Percentiles rank a stretch among this genome's conserved stretches.
Evolutionary conservation across 2,329 filamentous ascomycete species (phyloP).

Genomic region (Hortaea werneckii): DNA sequence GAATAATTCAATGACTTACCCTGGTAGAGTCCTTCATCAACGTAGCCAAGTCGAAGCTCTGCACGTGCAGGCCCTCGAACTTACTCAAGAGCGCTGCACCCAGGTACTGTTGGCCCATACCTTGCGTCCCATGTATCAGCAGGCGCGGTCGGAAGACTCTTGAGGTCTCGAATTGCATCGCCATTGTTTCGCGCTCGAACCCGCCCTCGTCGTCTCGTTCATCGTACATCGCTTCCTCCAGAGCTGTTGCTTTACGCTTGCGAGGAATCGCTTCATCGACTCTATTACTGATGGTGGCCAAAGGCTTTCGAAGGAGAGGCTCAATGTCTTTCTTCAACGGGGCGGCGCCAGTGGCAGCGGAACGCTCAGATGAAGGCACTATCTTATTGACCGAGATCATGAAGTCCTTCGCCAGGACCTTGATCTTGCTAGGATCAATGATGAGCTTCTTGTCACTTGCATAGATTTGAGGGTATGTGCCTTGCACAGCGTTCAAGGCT

Average conservation of each 20-base stretch:
- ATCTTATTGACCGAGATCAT: constrained; percentile 96
- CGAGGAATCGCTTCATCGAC: constrained; percentile 69
- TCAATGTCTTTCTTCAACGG: constrained; percentile 71
- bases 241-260: constrained; percentile 74
- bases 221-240: constrained; percentile 91
- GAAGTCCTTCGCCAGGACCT: constrained; percentile 85
- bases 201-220: constrained; percentile 72
- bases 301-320: constrained; percentile 65
- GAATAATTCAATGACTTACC: constrained; percentile 26
- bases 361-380: constrained; percentile 86
- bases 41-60: constrained; percentile 84
- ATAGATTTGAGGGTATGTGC: constrained; percentile 95
- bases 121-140: constrained; percentile 67
- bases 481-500: constrained; percentile 87
- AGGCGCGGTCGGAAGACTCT: constrained; percentile 82
- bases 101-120: constrained; percentile 92
- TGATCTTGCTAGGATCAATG: constrained; percentile 76
- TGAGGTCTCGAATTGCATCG: constrained; percentile 66
- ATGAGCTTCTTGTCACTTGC: constrained; percentile 78
- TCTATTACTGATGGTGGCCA: constrained; percentile 53
- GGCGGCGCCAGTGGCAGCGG: constrained; percentile 71
- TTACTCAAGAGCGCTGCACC: constrained; percentile 77
- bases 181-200: constrained; percentile 71
- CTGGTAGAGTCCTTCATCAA: constrained; percentile 73
- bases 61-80: constrained; percentile 87